phyloP scores from a whole-genome alignment of 2,329 filamentous ascomycete genomes.

The Claviceps sp. region DNA sequence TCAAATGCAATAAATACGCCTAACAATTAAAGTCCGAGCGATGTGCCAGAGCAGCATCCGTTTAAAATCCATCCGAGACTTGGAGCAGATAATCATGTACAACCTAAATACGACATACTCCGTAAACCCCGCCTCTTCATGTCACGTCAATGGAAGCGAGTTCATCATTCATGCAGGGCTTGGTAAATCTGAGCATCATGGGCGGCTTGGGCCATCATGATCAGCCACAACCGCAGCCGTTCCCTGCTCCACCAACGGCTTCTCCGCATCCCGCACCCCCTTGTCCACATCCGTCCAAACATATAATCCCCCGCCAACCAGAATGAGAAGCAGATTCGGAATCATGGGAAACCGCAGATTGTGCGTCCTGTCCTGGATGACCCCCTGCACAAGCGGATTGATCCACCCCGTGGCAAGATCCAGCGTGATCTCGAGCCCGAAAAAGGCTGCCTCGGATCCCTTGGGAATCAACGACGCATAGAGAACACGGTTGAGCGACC shows the following conservation, averaged over 20 bases:
- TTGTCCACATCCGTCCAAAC: slow-evolving; percentile 9
- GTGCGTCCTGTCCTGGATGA: slow-evolving; percentile 10
- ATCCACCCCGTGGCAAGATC: slow-evolving; percentile 11
- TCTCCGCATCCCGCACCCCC: slow-evolving; percentile 9
- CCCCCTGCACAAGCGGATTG: slow-evolving; percentile 10
- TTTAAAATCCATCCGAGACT: too few relatives aligned
- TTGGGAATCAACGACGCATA: slow-evolving; percentile 10
- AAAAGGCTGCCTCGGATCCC: slow-evolving; percentile 10
- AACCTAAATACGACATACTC: too few relatives aligned
- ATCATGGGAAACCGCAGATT: slow-evolving; percentile 11
- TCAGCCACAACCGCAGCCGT: not conserved
- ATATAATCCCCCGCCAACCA: slow-evolving; percentile 7
- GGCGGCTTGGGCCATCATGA: too few relatives aligned
- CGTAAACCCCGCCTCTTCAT: too few relatives aligned
- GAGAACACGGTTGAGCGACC: slow-evolving; percentile 9
- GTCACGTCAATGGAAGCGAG: too few relatives aligned
- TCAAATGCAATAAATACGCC: too few relatives aligned
- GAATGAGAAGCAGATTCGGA: slow-evolving; percentile 10
- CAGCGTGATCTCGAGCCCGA: slow-evolving; percentile 11
- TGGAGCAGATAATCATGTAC: too few relatives aligned
- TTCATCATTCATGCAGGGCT: too few relatives aligned
- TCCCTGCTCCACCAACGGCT: slow-evolving; percentile 1
- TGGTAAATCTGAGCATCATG: too few relatives aligned
- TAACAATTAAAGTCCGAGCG: too few relatives aligned
- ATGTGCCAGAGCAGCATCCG: too few relatives aligned